Conservation (phyloP, 2,329 filamentous ascomycete genomes). For the Phoma herbarum region DNA sequence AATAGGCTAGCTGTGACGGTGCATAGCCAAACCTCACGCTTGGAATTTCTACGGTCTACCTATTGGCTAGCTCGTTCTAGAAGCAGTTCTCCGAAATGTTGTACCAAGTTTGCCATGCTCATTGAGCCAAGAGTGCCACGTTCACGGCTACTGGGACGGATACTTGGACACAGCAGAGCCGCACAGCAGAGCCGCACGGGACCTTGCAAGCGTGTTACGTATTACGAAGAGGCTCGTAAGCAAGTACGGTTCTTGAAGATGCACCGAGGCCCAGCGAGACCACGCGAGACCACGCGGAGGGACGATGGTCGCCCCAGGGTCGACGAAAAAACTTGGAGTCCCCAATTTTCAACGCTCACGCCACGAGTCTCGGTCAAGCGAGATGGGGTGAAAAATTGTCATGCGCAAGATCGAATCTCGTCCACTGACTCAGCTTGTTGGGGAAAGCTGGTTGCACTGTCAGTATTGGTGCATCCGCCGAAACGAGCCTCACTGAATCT, state of each 20-base stretch:
- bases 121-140: conserved; percentile 2
- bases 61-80: conserved; percentile 1
- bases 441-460: background rate
- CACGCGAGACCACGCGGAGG: background rate
- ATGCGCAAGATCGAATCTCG: background rate
- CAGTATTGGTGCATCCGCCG: background rate
- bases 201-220: conserved; percentile 1
- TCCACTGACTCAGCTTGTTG: background rate
- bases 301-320: background rate
- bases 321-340: background rate
- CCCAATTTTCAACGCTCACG: background rate
- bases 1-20: background rate
- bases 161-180: conserved; percentile 1
- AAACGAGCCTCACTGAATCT: background rate
- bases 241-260: background rate
- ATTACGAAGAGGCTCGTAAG: conserved; percentile 2
- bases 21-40: background rate
- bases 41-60: background rate
- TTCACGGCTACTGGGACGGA: background rate
- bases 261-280: background rate
- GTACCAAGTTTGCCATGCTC: background rate
- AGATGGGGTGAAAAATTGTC: background rate
- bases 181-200: conserved; percentile 1
- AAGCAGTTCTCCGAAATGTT: background rate
- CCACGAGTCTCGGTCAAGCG: background rate